Base-by-base conservation (phyloP, 495 filamentous ascomycete species). In the Daldinia loculata region DNA sequence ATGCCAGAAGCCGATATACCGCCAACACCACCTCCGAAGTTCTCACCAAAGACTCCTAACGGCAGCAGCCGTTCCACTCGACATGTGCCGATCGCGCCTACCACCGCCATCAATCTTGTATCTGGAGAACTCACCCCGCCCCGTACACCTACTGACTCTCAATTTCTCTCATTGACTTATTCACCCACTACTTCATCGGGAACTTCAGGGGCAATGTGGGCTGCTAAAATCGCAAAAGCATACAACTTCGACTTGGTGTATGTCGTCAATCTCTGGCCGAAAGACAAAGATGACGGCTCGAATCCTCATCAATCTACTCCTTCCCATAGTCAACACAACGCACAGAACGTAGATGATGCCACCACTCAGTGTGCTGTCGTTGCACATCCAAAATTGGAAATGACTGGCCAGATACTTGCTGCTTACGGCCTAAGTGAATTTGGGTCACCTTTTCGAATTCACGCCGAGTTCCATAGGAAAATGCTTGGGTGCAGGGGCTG, bases 221-320 rank as follows among this genome's bases (percentile, higher is more conserved):
- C 80, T 2, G 80, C 80, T 11, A 69, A 75, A 11, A 83, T 84
- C 34, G 82, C 82, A 5, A 65, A 69, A 0, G 71, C 72, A 29
- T 82, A 82, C 61, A 62, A 74, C 19, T 80, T 84, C 36, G 81
- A 83, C 56, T 72, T 84, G 4, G 74, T 83, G 4, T 84, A 83
- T 38, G 75, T 84, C 34, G 76, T 83, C 43, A 82, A 80, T 50
- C 70, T 84, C 3, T 82, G 81, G 82, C 82, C 82, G 5, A 76
- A 65, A 17, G 51, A 19, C 15, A 43, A 53, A 17, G 56, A 60
- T 15, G 38, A 50, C 11, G 29, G 22, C 26, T 53, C 38, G 14
- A 12, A 36, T 43, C 45, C 17, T 67, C 50, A 41, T 57, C 58
- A 50, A 32, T 39, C 62, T 9, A 48, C 19, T 17, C 32, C 26